Base-by-base conservation (phyloP, 2,329 filamentous ascomycete genomes). In the Diaporthe humulicola region DNA sequence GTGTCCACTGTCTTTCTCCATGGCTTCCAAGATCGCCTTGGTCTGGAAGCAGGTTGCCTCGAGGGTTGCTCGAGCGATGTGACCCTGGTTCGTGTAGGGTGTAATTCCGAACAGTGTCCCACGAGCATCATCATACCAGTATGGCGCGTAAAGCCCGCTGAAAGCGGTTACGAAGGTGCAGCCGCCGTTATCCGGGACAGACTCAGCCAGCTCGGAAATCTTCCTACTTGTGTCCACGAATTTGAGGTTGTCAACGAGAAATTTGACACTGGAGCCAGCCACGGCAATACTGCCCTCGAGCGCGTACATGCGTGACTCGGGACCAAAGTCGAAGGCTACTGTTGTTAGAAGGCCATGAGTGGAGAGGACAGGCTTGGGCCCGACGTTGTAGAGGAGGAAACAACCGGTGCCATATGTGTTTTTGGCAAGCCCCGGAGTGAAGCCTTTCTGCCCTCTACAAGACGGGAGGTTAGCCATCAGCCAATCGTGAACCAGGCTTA, bases 11-110 rank as follows among this genome's bases (percentile, higher is more conserved):
- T 98, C 95, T 78, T 93, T 91, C 81, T 94, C 94, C 95, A 98
- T 98, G 76, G 95, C 95, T 81, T 97, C 93, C 36, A 98, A 89
- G 79, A 98, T 98, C 28, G 95, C 95, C 79, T 95, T 95, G 33
- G 95, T 98, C 84, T 98, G 95, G 87, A 94, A 97, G 86, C 95
- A 98, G 45, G 94, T 96, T 4, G 95, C 95, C 85, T 98, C 95
- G 71, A 98, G 90, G 0, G 95, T 98, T 42, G 95, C 95, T 75
- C 95, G 93, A 54, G 95, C 95, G 79, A 98, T 95, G 82, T 98
- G 95, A 15, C 94, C 94, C 79, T 92, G 92, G 81, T 95, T 90
- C 0, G 95, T 98, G 85, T 95, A 93, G 79, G 96, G 93, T 0
- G 95, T 97, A 77, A 97, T 93, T 57, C 95, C 95, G 79, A 96